These are phyloP conservation scores for Xylaria flabelliformis DNA, from an alignment of 495 filamentous ascomycete species.

Conservation along the genomic window DNA sequence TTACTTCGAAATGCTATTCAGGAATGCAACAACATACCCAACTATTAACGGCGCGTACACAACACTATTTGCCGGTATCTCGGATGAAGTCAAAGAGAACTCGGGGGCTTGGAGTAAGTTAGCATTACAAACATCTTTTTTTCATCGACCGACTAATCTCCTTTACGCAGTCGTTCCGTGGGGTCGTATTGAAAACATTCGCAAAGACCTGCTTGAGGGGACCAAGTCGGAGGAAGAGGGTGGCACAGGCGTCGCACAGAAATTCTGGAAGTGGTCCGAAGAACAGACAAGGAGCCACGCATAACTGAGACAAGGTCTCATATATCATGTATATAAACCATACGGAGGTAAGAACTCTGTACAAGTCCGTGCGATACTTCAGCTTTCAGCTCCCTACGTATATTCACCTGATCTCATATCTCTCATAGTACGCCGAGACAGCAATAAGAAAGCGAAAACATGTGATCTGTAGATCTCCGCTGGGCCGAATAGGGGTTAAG, in stretches of 20 bases:
- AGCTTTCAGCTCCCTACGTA: not conserved
- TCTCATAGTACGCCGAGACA: not conserved
- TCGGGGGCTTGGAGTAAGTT: constrained; percentile 33
- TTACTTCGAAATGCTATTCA: constrained; percentile 26
- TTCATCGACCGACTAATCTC: not conserved
- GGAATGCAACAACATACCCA: constrained; percentile 8
- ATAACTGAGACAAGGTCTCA: constrained; percentile 1
- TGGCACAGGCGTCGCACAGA: constrained; percentile 46
- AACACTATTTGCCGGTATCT: constrained; percentile 49
- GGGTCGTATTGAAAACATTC: constrained; percentile 43
- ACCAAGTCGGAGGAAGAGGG: constrained; percentile 45
- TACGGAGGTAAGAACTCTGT: not conserved
- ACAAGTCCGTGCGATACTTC: not conserved
- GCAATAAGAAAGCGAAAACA: not conserved
- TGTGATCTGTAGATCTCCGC: not conserved
- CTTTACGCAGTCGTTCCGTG: constrained; percentile 45
- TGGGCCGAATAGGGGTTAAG: not conserved
- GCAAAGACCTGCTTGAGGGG: constrained; percentile 43
- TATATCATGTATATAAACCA: not conserved
- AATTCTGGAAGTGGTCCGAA: constrained; percentile 53
- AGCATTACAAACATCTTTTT: not conserved
- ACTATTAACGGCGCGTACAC: constrained; percentile 49
- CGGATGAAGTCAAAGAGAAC: constrained; percentile 37
- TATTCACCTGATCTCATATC: not conserved
- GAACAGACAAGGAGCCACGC: constrained; percentile 45